A percentile compares a stretch with the other conserved stretches of the same genome.
Conservation (phyloP, 495 filamentous ascomycete species). For the Bryoglossum gracile region DNA sequence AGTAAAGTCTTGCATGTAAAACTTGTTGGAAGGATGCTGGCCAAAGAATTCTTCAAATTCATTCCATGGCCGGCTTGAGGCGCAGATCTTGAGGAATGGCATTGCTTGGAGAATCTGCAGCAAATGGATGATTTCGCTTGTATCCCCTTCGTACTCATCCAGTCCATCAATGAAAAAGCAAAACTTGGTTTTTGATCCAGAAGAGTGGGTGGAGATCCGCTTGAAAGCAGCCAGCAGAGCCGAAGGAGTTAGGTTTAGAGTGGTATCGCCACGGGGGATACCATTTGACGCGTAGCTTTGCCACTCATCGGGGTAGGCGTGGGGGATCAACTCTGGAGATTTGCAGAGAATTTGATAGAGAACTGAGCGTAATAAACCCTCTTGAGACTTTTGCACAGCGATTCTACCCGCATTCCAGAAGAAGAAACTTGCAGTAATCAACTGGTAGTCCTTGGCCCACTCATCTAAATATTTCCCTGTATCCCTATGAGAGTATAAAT, state of each 20-base stretch:
- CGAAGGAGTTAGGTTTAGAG: neutral
- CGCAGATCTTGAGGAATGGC: constrained; percentile 28
- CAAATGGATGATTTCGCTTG: constrained; percentile 22
- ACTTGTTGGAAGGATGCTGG: constrained; percentile 10
- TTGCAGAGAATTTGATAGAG: constrained; percentile 31
- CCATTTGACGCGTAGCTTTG: neutral
- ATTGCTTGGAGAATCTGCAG: constrained; percentile 20
- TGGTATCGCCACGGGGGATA: neutral
- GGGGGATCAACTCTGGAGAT: constrained; percentile 4
- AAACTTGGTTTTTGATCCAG: constrained; percentile 10
- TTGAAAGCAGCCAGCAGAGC: constrained; percentile 6
- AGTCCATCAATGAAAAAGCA: constrained; percentile 30
- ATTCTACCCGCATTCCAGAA: constrained; percentile 33
- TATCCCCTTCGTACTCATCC: constrained; percentile 30
- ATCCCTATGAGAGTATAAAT: constrained; percentile 14
- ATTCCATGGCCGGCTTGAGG: constrained; percentile 30
- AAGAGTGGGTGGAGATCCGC: constrained; percentile 4
- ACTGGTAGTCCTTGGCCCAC: constrained; percentile 25
- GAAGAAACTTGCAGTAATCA: constrained; percentile 32
- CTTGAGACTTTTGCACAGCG: constrained; percentile 33
- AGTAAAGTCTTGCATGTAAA: constrained; percentile 25
- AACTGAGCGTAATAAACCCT: constrained; percentile 32
- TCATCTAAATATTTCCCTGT: constrained; percentile 5
- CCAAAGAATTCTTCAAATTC: constrained; percentile 26
- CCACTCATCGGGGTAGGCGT: neutral